Evolutionary conservation across 306 rosid species (phyloP).

Genomic region (apple (Malus domestica)): ASM211411v1 NC_041802.1:4195501-4196000

Average conservation of each 20-base stretch:
- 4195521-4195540: no score
- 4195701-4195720: slow-evolving; percentile 44
- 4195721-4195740: neutral
- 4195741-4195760: neutral
- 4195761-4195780: neutral
- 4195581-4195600: no score
- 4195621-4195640: no score
- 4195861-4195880: slow-evolving; percentile 12
- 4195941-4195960: neutral
- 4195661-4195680: neutral
- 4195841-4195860: slow-evolving; percentile 12
- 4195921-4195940: slow-evolving; percentile 10
- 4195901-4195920: neutral
- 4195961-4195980: neutral
- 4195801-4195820: slow-evolving; percentile 21
- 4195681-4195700: slow-evolving; percentile 24
- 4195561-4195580: no score
- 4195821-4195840: slow-evolving; percentile 33
- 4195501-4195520: no score
- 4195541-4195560: no score
- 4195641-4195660: neutral
- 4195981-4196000: neutral
- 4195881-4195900: slow-evolving; percentile 8
- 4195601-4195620: no score
- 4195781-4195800: neutral